Percentiles rank a stretch among this genome's conserved stretches.
phyloP scores from a whole-genome alignment of 2,329 filamentous ascomycete genomes.

The Aspergillus sp. region DNA sequence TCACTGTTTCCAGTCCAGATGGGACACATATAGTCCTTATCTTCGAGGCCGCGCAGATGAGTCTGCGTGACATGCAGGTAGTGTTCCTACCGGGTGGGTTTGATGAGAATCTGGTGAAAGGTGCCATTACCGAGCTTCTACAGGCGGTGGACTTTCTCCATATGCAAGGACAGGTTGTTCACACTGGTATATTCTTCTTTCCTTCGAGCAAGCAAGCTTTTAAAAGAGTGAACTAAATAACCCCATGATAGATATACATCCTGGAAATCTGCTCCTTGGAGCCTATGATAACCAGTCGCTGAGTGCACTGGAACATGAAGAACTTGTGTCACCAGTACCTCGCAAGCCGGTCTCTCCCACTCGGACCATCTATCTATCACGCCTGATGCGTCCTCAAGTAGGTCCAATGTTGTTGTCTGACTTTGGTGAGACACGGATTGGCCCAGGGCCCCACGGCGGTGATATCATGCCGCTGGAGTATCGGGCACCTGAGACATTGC shows the following conservation, averaged over 20 bases:
- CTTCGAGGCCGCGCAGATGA: constrained; percentile 31
- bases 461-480: constrained; percentile 34
- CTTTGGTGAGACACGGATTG: constrained; percentile 35
- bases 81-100: constrained; percentile 24
- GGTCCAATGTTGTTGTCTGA: constrained; percentile 35
- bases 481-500: constrained; percentile 33
- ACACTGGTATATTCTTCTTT: constrained; percentile 28
- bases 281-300: constrained; percentile 32
- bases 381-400: constrained; percentile 24
- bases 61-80: constrained; percentile 24
- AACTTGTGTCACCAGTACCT: constrained; percentile 31
- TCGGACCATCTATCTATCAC: constrained; percentile 36
- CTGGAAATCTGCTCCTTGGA: constrained; percentile 35
- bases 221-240: background rate
- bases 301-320: constrained; percentile 29
- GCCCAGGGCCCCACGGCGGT: constrained; percentile 24
- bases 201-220: background rate
- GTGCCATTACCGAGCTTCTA: constrained; percentile 28
- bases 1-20: constrained; percentile 30
- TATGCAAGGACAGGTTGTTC: constrained; percentile 27
- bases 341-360: constrained; percentile 40
- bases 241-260: constrained; percentile 31
- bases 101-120: constrained; percentile 23
- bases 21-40: constrained; percentile 33
- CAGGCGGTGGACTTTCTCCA: constrained; percentile 35